These are phyloP conservation scores for Knufia fluminis DNA, from an alignment of 2,329 filamentous ascomycete genomes.

Conservation along the genomic window DNA sequence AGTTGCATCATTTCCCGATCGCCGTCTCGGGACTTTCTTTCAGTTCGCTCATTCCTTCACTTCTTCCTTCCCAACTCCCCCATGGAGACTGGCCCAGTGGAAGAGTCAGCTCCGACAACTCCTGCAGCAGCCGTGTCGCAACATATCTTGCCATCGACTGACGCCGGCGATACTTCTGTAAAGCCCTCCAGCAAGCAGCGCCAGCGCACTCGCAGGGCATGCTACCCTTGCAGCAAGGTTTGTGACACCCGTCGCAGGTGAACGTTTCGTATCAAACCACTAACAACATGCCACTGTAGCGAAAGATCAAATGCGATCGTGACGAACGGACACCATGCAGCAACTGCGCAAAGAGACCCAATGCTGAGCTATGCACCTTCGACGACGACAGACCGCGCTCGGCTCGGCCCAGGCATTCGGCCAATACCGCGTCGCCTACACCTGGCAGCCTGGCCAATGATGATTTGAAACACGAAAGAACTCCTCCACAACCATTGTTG, in stretches of 20 bases:
- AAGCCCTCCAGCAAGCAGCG: slow-evolving; percentile 6
- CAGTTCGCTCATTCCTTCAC: neutral
- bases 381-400: slow-evolving; percentile 7
- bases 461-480: slow-evolving; percentile 7
- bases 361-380: slow-evolving; percentile 11
- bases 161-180: neutral
- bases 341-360: slow-evolving; percentile 10
- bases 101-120: slow-evolving; percentile 7
- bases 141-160: slow-evolving; percentile 1
- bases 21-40: slow-evolving; percentile 6
- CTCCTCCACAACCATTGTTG: slow-evolving; percentile 2
- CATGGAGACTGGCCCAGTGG: slow-evolving; percentile 6
- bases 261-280: neutral
- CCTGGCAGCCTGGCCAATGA: slow-evolving; percentile 5
- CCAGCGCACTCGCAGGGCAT: slow-evolving; percentile 9
- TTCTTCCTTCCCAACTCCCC: neutral
- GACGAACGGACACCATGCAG: slow-evolving; percentile 10
- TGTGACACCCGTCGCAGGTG: slow-evolving; percentile 4
- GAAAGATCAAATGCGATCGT: slow-evolving; percentile 12
- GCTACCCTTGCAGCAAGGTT: slow-evolving; percentile 12
- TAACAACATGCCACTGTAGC: neutral
- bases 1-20: slow-evolving; percentile 5
- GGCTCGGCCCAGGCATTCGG: slow-evolving; percentile 5
- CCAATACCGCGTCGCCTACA: slow-evolving; percentile 5
- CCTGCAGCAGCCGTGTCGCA: slow-evolving; percentile 6